phyloP scores from a whole-genome alignment of 306 rosid genomes.

The Trifolium fragiferum region DNA sequence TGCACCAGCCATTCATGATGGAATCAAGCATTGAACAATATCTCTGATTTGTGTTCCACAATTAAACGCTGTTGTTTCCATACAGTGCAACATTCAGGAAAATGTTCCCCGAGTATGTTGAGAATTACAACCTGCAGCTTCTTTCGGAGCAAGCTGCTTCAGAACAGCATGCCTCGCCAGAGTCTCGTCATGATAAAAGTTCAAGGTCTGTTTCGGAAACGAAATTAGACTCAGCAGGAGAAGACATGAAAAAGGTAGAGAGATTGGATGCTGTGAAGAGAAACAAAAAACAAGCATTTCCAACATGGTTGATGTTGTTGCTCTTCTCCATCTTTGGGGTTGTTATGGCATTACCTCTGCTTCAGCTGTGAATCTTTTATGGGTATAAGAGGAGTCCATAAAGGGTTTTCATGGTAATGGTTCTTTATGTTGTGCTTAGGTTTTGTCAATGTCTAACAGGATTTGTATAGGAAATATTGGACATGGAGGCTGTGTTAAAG shows the following conservation, averaged over 20 bases:
- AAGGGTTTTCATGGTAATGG: slow-evolving; percentile 47
- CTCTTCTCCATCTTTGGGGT: slow-evolving; percentile 87
- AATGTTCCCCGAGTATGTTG: slow-evolving; percentile 93
- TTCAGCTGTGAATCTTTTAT: slow-evolving; percentile 67
- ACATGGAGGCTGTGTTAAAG: slow-evolving; percentile 51
- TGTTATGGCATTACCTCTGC: slow-evolving; percentile 93
- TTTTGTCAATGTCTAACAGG: slow-evolving; percentile 53
- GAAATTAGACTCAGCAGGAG: slow-evolving; percentile 50
- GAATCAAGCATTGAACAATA: background rate
- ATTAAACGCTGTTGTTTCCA: slow-evolving; percentile 29
- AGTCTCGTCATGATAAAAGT: slow-evolving; percentile 45
- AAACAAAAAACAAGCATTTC: slow-evolving; percentile 67
- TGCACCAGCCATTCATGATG: slow-evolving; percentile 14
- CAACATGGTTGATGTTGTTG: slow-evolving; percentile 90
- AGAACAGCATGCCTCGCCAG: slow-evolving; percentile 58
- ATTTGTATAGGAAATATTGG: slow-evolving; percentile 59
- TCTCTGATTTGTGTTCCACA: slow-evolving; percentile 29
- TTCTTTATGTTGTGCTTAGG: slow-evolving; percentile 49
- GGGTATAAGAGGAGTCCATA: slow-evolving; percentile 38
- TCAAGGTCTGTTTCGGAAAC: slow-evolving; percentile 54
- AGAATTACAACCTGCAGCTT: slow-evolving; percentile 76
- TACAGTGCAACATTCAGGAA: slow-evolving; percentile 82
- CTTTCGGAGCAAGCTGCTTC: slow-evolving; percentile 57
- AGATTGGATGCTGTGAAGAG: slow-evolving; percentile 49
- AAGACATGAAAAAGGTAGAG: slow-evolving; percentile 53